Evolutionary conservation across 192 early-diverging fungal species (phyloP).

Genomic region (Gaertneriomyces semiglobifer): DNA sequence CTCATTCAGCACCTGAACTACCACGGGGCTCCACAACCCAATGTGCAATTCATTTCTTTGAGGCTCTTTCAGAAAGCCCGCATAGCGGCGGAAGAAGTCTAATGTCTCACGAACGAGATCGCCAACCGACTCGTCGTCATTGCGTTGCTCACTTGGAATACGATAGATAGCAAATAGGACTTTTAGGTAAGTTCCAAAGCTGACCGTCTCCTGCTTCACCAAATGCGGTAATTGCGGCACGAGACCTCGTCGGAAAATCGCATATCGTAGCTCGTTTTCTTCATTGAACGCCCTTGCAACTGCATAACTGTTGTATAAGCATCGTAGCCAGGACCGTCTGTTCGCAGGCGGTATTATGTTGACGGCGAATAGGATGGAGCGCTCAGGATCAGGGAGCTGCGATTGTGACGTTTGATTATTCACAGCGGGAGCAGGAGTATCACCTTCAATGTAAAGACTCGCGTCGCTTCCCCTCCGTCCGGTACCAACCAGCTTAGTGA

Average conservation of each 20-base stretch:
- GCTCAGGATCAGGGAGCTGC: not conserved
- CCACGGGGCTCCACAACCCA: constrained; percentile 52
- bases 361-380: constrained; percentile 25
- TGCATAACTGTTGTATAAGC: constrained; percentile 59
- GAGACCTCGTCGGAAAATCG: constrained; percentile 75
- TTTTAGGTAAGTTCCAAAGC: constrained; percentile 39
- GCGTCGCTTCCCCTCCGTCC: constrained; percentile 18
- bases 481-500: constrained; percentile 15
- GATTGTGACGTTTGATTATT: not conserved
- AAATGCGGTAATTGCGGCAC: constrained; percentile 89
- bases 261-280: constrained; percentile 71
- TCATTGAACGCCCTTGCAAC: constrained; percentile 82
- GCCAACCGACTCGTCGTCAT: not conserved
- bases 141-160: not conserved
- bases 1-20: constrained; percentile 48
- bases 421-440: not conserved
- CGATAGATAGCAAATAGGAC: constrained; percentile 51
- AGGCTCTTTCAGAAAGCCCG: constrained; percentile 39
- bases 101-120: constrained; percentile 42
- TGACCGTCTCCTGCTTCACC: constrained; percentile 82
- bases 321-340: constrained; percentile 35
- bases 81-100: constrained; percentile 45
- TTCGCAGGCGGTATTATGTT: constrained; percentile 28
- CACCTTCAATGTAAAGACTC: not conserved
- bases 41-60: constrained; percentile 45